Conservation (phyloP, 2,329 filamentous ascomycete species). For the Aciculosporium take region DNA sequence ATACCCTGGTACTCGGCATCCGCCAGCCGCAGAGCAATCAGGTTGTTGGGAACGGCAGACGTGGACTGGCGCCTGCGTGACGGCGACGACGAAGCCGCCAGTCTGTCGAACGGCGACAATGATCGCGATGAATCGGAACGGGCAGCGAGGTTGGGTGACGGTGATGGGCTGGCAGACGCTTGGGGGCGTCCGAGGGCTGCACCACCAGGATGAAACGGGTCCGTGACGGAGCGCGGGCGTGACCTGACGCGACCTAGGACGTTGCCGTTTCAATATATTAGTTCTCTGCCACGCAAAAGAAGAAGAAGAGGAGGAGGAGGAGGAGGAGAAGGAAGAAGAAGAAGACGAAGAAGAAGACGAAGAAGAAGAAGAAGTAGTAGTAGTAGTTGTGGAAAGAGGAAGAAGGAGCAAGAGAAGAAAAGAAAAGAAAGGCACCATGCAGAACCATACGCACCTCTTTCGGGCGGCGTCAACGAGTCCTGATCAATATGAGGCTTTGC, state of each 20-base stretch:
- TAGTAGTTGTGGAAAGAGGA: background rate
- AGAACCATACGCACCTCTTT: conserved; percentile 39
- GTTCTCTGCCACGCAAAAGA: background rate
- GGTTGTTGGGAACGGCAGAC: conserved; percentile 46
- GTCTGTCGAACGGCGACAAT: conserved; percentile 44
- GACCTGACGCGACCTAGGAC: conserved; percentile 31
- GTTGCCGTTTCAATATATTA: no score
- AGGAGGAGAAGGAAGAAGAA: background rate
- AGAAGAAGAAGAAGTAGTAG: background rate
- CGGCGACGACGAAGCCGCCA: conserved; percentile 23
- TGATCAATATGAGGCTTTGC: conserved; percentile 52
- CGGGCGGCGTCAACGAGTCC: conserved; percentile 73
- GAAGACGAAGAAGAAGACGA: background rate
- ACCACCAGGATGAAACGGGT: conserved; percentile 40
- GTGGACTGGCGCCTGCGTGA: conserved; percentile 43
- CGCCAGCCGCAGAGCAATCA: conserved; percentile 76
- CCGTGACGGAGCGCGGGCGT: conserved; percentile 42
- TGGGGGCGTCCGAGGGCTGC: conserved; percentile 25
- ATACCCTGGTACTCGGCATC: conserved; percentile 70
- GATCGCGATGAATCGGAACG: conserved; percentile 39
- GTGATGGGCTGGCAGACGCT: conserved; percentile 31
- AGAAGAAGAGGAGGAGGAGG: background rate
- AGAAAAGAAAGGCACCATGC: background rate
- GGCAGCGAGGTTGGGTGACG: conserved; percentile 31
- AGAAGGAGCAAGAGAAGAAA: background rate